Percentiles rank a stretch among this genome's conserved stretches.
phyloP scores from a whole-genome alignment of 2,329 filamentous ascomycete species.

The Aspergillus fischeri region DNA sequence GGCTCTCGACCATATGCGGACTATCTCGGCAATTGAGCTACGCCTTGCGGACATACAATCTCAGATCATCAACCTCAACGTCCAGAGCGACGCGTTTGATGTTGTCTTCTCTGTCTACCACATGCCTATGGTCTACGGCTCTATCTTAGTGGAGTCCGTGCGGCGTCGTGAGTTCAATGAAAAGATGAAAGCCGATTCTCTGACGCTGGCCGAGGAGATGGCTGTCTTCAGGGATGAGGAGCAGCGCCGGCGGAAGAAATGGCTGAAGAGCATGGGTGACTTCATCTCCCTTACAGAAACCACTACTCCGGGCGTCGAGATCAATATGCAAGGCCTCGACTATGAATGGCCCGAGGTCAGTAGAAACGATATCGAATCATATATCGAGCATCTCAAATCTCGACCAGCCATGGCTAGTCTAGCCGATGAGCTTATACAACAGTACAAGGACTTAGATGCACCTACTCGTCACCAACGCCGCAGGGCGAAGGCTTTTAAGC shows the following conservation, averaged over 20 bases:
- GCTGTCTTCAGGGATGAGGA: conserved; percentile 90
- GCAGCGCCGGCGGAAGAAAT: conserved; percentile 78
- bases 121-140: conserved; percentile 84
- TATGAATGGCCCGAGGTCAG: conserved; percentile 74
- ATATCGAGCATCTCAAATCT: conserved; percentile 62
- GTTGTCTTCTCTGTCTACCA: conserved; percentile 74
- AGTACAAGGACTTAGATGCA: conserved; percentile 72
- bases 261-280: conserved; percentile 80
- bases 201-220: conserved; percentile 87
- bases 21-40: conserved; percentile 74
- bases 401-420: conserved; percentile 64
- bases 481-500: conserved; percentile 89
- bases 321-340: conserved; percentile 77
- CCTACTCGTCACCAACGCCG: conserved; percentile 84
- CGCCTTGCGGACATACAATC: conserved; percentile 67
- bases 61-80: conserved; percentile 67
- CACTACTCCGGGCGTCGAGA: conserved; percentile 71
- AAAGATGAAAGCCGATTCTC: conserved; percentile 83
- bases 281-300: conserved; percentile 64
- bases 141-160: conserved; percentile 79
- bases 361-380: conserved; percentile 71
- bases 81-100: conserved; percentile 77
- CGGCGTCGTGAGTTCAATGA: conserved; percentile 86
- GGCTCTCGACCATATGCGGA: conserved; percentile 72
- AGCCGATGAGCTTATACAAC: conserved; percentile 67